Conservation (phyloP, 805 yeast genomes). For the Spathaspora sp. region DNA sequence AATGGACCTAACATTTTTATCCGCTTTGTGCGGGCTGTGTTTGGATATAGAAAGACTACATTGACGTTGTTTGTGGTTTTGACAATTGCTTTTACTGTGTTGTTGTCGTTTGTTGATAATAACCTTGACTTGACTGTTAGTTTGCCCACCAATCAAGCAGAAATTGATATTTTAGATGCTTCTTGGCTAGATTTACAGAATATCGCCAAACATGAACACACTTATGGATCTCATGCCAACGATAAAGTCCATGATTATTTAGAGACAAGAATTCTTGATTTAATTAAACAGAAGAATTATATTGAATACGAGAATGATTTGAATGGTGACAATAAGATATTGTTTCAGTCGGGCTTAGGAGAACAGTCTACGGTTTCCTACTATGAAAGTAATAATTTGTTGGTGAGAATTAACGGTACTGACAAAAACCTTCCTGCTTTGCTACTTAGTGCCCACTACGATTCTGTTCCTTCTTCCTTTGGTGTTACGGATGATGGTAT, state of each 20-base stretch:
- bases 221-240: constrained; percentile 75
- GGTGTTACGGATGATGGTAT: constrained; percentile 94
- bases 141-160: constrained; percentile 42
- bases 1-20: constrained; percentile 19
- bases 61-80: constrained; percentile 53
- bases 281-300: constrained; percentile 27
- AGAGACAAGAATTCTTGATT: constrained; percentile 33
- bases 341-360: constrained; percentile 49
- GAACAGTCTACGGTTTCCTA: constrained; percentile 52
- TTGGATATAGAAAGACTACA: constrained; percentile 73
- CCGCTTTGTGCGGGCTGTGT: constrained; percentile 40
- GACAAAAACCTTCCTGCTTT: constrained; percentile 59
- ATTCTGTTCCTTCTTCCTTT: constrained; percentile 79
- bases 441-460: constrained; percentile 80
- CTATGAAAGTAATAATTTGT: constrained; percentile 78
- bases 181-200: constrained; percentile 70
- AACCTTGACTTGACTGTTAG: constrained; percentile 32
- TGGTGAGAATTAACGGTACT: constrained; percentile 70
- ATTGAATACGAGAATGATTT: constrained; percentile 39
- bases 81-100: constrained; percentile 41
- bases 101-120: constrained; percentile 37
- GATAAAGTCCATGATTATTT: constrained; percentile 73
- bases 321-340: constrained; percentile 42
- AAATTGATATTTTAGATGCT: constrained; percentile 33
- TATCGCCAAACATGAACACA: constrained; percentile 67